Base-by-base conservation (phyloP, 352 stramenopile genomes). In the Globisporangium paddicum region DNA sequence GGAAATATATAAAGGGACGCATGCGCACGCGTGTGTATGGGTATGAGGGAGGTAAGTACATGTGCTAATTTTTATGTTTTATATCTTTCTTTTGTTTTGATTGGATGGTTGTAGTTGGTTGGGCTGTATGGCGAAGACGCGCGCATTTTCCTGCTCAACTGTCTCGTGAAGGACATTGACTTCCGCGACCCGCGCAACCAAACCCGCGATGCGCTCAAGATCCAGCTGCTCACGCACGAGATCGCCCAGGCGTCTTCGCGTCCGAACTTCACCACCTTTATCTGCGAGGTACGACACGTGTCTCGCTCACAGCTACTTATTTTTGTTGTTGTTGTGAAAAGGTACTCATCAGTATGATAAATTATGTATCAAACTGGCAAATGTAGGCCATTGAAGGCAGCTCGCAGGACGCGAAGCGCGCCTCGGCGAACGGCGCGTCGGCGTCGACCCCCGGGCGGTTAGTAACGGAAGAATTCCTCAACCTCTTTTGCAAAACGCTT, bases 111-210 rank as follows among this genome's bases (percentile, higher is more conserved):
- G 52, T 60, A 97, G 89, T 71, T 97, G 48, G 89, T 97, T 49
- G 86, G 88, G 30, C 75, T 97, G 21, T 97, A 97, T 51, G 89
- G 89, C 34, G 87, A 97, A 73, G 89, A 97, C 56, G 86, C 89
- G 48, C 84, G 87, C 26, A 90, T 96, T 65, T 97, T 96, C 64
- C 60, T 97, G 51, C 74, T 97, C 52, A 93, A 93, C 72, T 96
- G 86, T 62, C 74, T 97, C 41, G 87, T 97, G 40, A 85, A 93
- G 62, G 87, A 95, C 64, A 95, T 95, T 49, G 86, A 96, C 65
- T 96, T 97, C 66, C 86, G 87, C 30, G 86, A 96, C 64, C 67
- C 82, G 49, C 83, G 87, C 54, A 77, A 75, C 58, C 82, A 93
- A 30, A 71, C 82, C 62, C 93, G 94, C 65, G 87, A 96, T 68